phyloP scores from a whole-genome alignment of 2,329 filamentous ascomycete genomes.

The Exophiala sideris region DNA sequence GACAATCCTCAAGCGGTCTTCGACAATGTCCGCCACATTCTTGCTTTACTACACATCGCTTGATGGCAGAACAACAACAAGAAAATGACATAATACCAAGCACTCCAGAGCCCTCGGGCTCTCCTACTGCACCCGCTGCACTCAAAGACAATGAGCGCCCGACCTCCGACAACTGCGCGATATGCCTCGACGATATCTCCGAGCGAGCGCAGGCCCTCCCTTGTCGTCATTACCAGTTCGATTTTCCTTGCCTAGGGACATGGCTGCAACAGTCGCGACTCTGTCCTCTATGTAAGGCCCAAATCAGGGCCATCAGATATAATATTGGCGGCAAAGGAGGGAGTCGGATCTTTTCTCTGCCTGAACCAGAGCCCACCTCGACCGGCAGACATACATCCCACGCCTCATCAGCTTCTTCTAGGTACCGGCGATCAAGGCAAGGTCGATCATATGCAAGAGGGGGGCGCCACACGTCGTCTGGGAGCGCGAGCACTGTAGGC shows the following conservation, averaged over 20 bases:
- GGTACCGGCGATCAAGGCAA: conserved; percentile 14
- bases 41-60: neutral
- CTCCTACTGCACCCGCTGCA: neutral
- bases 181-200: conserved; percentile 75
- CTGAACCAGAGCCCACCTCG: conserved; percentile 30
- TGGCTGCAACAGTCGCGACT: conserved; percentile 72
- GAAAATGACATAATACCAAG: conserved; percentile 11
- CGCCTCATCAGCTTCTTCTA: neutral
- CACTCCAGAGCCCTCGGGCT: conserved; percentile 7
- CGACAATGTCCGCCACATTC: neutral
- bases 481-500: neutral
- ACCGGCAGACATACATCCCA: neutral
- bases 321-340: conserved; percentile 46
- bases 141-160: neutral
- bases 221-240: conserved; percentile 77
- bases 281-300: conserved; percentile 73
- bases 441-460: conserved; percentile 7
- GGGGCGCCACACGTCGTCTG: conserved; percentile 24
- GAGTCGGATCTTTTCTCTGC: conserved; percentile 29
- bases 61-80: conserved; percentile 13
- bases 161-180: conserved; percentile 59
- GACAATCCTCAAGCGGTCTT: neutral
- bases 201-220: conserved; percentile 70
- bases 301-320: conserved; percentile 62
- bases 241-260: conserved; percentile 77